A percentile compares a stretch with the other conserved stretches of the same genome.
Conservation (phyloP, 176 grass and related monocot species). For the barley (Hordeum vulgare) region MorexV3_pseudomolecules_assembly NC_058521.1:252652260-252652759, state of each 20-base stretch:
- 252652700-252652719: neutral
- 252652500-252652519: neutral
- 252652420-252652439: too few species aligned
- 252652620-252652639: neutral
- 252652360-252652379: too few species aligned
- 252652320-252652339: too few species aligned
- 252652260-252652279: neutral
- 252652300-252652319: too few species aligned
- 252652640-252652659: neutral
- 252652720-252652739: neutral
- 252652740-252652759: conserved; percentile 4
- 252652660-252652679: neutral
- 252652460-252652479: conserved; percentile 1
- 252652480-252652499: neutral
- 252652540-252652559: neutral
- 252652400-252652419: too few species aligned
- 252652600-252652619: neutral
- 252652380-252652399: too few species aligned
- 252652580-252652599: conserved; percentile 8
- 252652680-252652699: conserved; percentile 1
- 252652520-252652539: neutral
- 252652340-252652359: too few species aligned
- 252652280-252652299: too few species aligned
- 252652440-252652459: too few species aligned
- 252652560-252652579: neutral